Conservation (phyloP, 345 rosid species). For the Boechera divaricarpa region DNA sequence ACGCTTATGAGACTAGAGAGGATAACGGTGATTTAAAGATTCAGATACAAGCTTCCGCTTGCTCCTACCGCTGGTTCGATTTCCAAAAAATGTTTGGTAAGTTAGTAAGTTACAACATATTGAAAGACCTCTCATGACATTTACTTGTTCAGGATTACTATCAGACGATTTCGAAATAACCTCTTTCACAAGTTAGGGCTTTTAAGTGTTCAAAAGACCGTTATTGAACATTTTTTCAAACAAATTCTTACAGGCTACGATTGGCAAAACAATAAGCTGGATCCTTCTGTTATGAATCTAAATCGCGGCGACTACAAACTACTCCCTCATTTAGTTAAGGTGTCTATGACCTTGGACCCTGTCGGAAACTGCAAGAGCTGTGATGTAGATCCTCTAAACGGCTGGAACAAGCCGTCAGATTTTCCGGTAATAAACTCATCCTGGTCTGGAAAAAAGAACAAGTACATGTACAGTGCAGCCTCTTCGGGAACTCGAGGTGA, state of each 20-base stretch:
- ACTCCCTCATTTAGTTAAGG: slow-evolving; percentile 76
- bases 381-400: slow-evolving; percentile 52
- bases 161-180: background rate
- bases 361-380: slow-evolving; percentile 58
- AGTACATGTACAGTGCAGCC: slow-evolving; percentile 62
- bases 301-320: slow-evolving; percentile 45
- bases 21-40: slow-evolving; percentile 57
- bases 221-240: background rate
- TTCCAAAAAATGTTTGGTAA: slow-evolving; percentile 81
- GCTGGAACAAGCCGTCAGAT: slow-evolving; percentile 76
- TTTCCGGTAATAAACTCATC: slow-evolving; percentile 70
- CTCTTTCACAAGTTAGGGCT: slow-evolving; percentile 8
- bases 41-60: slow-evolving; percentile 64
- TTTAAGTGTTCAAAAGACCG: background rate
- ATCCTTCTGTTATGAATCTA: slow-evolving; percentile 79
- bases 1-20: slow-evolving; percentile 64
- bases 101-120: slow-evolving; percentile 22
- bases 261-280: slow-evolving; percentile 75
- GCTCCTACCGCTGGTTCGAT: slow-evolving; percentile 90
- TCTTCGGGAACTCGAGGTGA: slow-evolving; percentile 68
- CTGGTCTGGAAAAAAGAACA: slow-evolving; percentile 62
- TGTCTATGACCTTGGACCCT: slow-evolving; percentile 59
- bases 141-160: background rate
- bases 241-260: slow-evolving; percentile 58
- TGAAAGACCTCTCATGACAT: background rate